Evolutionary conservation across 805 yeast genomes (phyloP).

Genomic region (Dipodascopsis tothii): DNA sequence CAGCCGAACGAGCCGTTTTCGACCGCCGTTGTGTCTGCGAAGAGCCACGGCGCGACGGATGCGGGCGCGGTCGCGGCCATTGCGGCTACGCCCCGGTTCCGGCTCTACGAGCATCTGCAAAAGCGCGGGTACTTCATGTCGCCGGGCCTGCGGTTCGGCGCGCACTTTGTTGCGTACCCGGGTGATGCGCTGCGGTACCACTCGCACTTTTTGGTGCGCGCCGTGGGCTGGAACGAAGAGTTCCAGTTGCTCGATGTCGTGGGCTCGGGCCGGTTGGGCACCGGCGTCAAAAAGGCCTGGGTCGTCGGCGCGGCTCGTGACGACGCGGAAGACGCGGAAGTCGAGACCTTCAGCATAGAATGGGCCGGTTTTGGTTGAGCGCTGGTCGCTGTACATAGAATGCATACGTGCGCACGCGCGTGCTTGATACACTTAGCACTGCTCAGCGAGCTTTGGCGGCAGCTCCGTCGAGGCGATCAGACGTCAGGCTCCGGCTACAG

Average conservation of each 20-base stretch:
- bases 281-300: conserved; percentile 85
- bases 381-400: too few relatives aligned
- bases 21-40: neutral
- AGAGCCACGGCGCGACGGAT: too few relatives aligned
- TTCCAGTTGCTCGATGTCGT: conserved; percentile 54
- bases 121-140: conserved; percentile 47
- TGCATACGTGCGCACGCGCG: too few relatives aligned
- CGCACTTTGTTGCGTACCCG: conserved; percentile 81
- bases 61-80: neutral
- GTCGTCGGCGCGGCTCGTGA: conserved; percentile 37
- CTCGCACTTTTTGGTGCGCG: conserved; percentile 69
- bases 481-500: too few relatives aligned
- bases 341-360: conserved; percentile 60
- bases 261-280: conserved; percentile 85
- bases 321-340: conserved; percentile 11
- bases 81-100: conserved; percentile 25
- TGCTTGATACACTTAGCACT: too few relatives aligned
- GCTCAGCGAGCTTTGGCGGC: too few relatives aligned
- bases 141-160: conserved; percentile 90
- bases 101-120: conserved; percentile 39
- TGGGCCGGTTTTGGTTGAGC: conserved; percentile 92
- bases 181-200: conserved; percentile 91
- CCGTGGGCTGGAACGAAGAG: conserved; percentile 43
- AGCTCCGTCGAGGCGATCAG: too few relatives aligned
- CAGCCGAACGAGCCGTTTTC: too few relatives aligned